Percentiles rank a stretch among this genome's conserved stretches.
Evolutionary conservation across 148 eudicot species (phyloP).

Genomic region (Nepenthes mirabilis): DNA sequence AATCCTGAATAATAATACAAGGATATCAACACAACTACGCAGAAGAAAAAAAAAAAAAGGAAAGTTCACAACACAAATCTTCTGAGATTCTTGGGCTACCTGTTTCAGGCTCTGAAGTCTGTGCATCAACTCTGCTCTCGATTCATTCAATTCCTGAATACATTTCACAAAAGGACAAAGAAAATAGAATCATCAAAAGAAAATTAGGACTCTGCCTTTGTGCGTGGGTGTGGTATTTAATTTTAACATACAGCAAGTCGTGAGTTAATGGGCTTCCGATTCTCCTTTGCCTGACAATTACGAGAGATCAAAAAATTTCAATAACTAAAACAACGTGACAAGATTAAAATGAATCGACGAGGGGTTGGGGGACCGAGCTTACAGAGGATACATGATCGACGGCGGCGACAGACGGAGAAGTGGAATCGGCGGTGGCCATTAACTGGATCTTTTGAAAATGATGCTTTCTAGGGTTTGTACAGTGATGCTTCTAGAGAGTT

Average conservation of each 20-base stretch:
- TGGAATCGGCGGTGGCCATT: conserved; percentile 1
- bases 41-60: background rate
- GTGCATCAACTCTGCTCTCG: conserved; percentile 52
- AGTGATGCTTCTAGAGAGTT: too few relatives aligned
- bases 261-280: conserved; percentile 28
- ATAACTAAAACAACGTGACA: background rate
- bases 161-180: background rate
- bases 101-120: conserved; percentile 76
- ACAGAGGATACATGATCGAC: conserved; percentile 1
- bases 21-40: background rate
- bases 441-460: too few relatives aligned
- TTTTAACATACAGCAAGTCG: conserved; percentile 40
- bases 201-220: too few relatives aligned
- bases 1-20: conserved; percentile 33
- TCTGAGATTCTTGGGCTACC: conserved; percentile 16
- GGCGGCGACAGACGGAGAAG: background rate
- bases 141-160: conserved; percentile 54
- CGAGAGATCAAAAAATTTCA: conserved; percentile 1
- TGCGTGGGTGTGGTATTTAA: background rate
- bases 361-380: background rate
- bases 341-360: background rate
- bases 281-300: conserved; percentile 45
- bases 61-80: background rate
- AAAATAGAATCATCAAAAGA: background rate
- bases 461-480: too few relatives aligned